A percentile compares a stretch with the other conserved stretches of the same genome.
Conservation (phyloP, 495 filamentous ascomycete genomes). For the Xylaria acuta region DNA sequence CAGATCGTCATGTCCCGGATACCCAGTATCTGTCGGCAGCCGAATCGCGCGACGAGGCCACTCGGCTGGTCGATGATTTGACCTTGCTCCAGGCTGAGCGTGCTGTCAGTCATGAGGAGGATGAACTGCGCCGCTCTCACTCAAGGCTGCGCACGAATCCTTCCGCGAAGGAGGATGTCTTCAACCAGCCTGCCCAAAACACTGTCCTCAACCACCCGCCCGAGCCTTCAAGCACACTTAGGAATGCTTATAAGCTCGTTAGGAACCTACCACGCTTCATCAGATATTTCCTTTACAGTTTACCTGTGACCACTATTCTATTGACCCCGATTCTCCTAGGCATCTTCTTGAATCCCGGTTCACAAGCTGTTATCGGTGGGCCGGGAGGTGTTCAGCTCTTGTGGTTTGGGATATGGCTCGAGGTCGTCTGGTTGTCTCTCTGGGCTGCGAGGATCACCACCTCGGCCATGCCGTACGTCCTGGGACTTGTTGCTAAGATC, state of each 20-base stretch:
- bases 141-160: conserved; percentile 44
- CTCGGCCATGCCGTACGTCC: conserved; percentile 71
- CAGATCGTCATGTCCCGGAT: conserved; percentile 23
- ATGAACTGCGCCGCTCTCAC: conserved; percentile 45
- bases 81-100: conserved; percentile 83
- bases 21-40: conserved; percentile 27
- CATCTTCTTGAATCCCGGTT: conserved; percentile 60
- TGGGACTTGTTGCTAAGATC: conserved; percentile 72
- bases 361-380: conserved; percentile 56
- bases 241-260: conserved; percentile 53
- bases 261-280: conserved; percentile 78
- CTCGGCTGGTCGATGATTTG: conserved; percentile 82
- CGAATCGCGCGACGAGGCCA: conserved; percentile 64
- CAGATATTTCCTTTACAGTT: conserved; percentile 87
- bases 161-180: conserved; percentile 77
- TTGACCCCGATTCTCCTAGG: conserved; percentile 85
- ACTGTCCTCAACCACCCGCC: conserved; percentile 56
- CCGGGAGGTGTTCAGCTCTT: conserved; percentile 79
- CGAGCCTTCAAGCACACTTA: conserved; percentile 59
- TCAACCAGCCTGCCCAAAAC: conserved; percentile 65
- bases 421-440: conserved; percentile 89
- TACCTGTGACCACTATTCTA: conserved; percentile 74
- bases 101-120: conserved; percentile 64
- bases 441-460: conserved; percentile 84
- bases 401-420: conserved; percentile 96